Conservation (phyloP, 2,329 filamentous ascomycete genomes). For the Sporothrix brasiliensis region DNA sequence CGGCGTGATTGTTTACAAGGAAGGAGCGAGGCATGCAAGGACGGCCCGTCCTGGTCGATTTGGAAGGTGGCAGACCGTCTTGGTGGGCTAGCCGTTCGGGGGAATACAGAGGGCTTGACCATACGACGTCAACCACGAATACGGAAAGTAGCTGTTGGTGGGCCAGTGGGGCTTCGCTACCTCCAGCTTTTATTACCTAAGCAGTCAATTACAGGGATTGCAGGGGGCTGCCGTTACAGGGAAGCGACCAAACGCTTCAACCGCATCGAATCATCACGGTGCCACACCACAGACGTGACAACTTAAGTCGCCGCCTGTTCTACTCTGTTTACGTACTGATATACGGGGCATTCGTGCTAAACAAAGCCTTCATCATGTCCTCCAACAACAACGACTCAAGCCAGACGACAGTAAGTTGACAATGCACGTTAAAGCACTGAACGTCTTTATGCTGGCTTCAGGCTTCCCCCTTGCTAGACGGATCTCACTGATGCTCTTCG, state of each 20-base stretch:
- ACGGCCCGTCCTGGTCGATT: neutral
- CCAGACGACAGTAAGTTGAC: conserved; percentile 44
- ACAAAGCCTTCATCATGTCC: neutral
- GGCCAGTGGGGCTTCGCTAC: conserved; percentile 5
- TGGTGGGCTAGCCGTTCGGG: neutral
- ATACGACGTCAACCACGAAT: too few relatives aligned
- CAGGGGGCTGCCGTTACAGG: too few relatives aligned
- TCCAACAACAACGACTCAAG: conserved; percentile 45
- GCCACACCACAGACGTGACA: neutral
- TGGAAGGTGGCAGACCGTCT: neutral
- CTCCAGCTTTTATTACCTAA: conserved; percentile 12
- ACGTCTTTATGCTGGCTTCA: neutral
- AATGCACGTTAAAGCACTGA: too few relatives aligned
- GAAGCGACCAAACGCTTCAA: neutral
- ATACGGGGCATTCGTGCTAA: neutral
- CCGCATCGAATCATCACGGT: neutral
- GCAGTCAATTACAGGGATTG: neutral
- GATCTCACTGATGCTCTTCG: neutral
- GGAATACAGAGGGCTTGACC: neutral
- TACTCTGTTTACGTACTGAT: neutral
- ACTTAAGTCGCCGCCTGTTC: neutral
- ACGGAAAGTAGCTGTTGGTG: too few relatives aligned
- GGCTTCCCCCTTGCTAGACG: neutral
- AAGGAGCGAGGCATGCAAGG: neutral
- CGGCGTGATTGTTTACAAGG: neutral